phyloP scores from a whole-genome alignment of 805 yeast species.

The Pichia kluyveri region DNA sequence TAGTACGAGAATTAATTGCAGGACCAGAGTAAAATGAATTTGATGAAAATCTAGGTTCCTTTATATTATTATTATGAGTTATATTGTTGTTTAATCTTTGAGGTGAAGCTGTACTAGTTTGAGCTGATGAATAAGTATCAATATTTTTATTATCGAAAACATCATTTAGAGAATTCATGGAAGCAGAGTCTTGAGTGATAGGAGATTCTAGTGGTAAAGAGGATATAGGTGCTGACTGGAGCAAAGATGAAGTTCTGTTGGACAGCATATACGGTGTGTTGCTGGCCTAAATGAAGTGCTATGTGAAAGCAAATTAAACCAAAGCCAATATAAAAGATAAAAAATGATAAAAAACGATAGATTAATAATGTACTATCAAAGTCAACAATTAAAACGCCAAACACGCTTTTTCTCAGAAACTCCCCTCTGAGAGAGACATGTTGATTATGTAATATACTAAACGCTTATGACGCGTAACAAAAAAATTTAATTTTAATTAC shows the following conservation, averaged over 20 bases:
- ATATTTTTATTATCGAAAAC: slow-evolving; percentile 25
- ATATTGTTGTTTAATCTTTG: neutral
- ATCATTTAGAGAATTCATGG: slow-evolving; percentile 26
- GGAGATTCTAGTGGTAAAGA: neutral
- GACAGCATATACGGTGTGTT: neutral
- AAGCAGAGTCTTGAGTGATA: slow-evolving; percentile 15
- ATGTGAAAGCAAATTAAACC: too few species aligned
- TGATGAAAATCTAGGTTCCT: slow-evolving; percentile 12
- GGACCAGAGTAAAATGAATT: slow-evolving; percentile 24
- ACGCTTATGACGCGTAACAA: too few species aligned
- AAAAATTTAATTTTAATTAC: too few species aligned
- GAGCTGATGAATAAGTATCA: slow-evolving; percentile 29
- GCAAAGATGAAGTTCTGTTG: neutral
- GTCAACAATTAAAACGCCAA: too few species aligned
- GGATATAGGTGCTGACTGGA: neutral
- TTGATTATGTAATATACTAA: too few species aligned
- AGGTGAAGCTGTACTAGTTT: slow-evolving; percentile 28
- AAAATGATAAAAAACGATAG: too few species aligned
- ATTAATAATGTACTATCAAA: too few species aligned
- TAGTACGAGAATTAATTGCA: slow-evolving; percentile 9
- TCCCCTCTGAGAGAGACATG: too few species aligned
- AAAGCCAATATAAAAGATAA: too few species aligned
- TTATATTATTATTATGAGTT: neutral
- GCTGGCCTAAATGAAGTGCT: too few species aligned
- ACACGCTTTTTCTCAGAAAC: too few species aligned